These are phyloP conservation scores for Paramecium sonneborni DNA, from an alignment of 73 alveolate species.

Conservation along the genomic window DNA sequence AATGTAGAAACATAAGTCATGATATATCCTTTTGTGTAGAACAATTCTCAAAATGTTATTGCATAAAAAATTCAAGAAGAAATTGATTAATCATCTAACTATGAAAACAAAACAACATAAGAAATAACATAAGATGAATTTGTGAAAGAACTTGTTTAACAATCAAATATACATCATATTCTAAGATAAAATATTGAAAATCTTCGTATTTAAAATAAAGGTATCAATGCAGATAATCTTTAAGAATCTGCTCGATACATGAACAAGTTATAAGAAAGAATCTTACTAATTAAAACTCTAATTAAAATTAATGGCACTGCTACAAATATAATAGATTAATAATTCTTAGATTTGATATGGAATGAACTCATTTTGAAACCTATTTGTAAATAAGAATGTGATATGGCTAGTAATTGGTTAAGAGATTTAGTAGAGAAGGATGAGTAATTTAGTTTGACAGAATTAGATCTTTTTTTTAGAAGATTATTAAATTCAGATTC, in stretches of 20 bases:
- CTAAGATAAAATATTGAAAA: not conserved
- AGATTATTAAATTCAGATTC: not conserved
- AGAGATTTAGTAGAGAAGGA: conserved; percentile 40
- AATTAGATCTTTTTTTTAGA: not conserved
- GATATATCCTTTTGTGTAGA: not conserved
- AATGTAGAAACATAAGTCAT: not conserved
- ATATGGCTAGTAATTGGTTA: conserved; percentile 40
- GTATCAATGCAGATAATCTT: not conserved
- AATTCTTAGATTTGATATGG: conserved; percentile 25
- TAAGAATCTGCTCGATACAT: not conserved
- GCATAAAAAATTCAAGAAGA: not conserved
- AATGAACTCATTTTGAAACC: conserved; percentile 24
- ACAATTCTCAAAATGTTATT: not conserved
- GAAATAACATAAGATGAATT: not conserved
- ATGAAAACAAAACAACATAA: not conserved
- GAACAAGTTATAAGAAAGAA: conserved; percentile 45
- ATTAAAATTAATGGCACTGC: not conserved
- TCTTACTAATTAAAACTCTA: not conserved
- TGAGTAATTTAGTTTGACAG: not conserved
- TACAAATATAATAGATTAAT: not conserved
- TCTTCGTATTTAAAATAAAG: not conserved
- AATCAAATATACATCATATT: not conserved
- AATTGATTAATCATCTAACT: not conserved
- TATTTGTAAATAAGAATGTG: conserved; percentile 2
- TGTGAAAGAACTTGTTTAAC: not conserved